These are phyloP conservation scores for Leishmania tarentolae DNA, from an alignment of 208 protist species.

Conservation along the genomic window DNA sequence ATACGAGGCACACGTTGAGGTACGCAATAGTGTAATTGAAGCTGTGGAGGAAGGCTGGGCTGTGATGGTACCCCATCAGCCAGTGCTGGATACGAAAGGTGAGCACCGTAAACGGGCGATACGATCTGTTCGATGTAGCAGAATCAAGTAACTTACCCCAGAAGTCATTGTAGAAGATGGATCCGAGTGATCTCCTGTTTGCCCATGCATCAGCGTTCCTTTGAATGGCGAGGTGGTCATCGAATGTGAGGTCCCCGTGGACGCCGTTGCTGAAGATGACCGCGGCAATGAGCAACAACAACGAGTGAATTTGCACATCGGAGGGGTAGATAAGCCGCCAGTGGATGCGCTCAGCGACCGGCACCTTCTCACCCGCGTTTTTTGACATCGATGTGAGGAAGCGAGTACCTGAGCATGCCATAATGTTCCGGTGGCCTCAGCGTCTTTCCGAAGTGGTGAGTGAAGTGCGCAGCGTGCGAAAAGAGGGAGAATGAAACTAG, in stretches of 20 bases:
- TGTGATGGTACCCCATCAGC: conserved; percentile 59
- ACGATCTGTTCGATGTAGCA: conserved; percentile 56
- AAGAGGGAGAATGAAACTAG: neutral
- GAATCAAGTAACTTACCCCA: conserved; percentile 54
- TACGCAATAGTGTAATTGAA: conserved; percentile 52
- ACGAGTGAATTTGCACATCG: conserved; percentile 15
- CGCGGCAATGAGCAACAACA: conserved; percentile 27
- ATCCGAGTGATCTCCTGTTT: conserved; percentile 26
- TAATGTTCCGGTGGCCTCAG: neutral
- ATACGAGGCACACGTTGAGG: conserved; percentile 52
- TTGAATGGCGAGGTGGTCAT: conserved; percentile 70
- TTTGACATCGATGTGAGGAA: neutral
- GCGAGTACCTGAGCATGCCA: neutral
- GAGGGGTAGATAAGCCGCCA: conserved; percentile 13
- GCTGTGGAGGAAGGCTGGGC: conserved; percentile 32
- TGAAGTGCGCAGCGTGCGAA: neutral
- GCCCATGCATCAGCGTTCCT: conserved; percentile 41
- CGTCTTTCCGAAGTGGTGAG: neutral
- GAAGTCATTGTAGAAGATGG: conserved; percentile 67
- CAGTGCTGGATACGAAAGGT: conserved; percentile 69
- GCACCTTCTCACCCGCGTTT: too few relatives aligned
- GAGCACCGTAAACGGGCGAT: conserved; percentile 61
- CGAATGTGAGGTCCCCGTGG: conserved; percentile 49
- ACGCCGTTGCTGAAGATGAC: conserved; percentile 44
- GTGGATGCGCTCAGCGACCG: neutral